Conservation (phyloP, 2,329 filamentous ascomycete genomes). For the Neospermospora avenae region DNA sequence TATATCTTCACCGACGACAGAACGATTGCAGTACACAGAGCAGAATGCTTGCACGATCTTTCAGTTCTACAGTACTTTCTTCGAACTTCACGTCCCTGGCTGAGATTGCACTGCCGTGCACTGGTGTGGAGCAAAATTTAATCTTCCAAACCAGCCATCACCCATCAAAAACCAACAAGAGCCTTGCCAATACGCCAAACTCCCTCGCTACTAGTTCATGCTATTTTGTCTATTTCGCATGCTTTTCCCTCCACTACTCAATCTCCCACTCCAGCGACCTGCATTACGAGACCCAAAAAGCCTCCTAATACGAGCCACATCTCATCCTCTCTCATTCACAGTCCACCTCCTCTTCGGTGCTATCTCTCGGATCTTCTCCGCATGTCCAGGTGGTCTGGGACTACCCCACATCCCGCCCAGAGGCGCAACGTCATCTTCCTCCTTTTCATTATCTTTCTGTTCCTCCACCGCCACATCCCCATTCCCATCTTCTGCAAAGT, state of each 20-base stretch:
- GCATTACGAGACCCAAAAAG: not conserved
- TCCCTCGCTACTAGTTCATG: conserved; percentile 8
- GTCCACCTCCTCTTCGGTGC: conserved; percentile 54
- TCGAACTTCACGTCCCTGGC: too few species aligned
- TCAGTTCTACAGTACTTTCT: too few species aligned
- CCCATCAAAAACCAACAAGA: not conserved
- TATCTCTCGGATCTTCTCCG: conserved; percentile 46
- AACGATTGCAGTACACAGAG: not conserved
- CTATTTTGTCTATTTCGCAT: not conserved
- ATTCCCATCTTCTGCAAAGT: not conserved
- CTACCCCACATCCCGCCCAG: conserved; percentile 42
- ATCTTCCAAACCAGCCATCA: not conserved
- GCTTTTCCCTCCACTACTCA: not conserved
- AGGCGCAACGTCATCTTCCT: conserved; percentile 38
- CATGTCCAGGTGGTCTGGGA: conserved; percentile 44
- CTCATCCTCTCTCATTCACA: conserved; percentile 42
- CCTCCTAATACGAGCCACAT: too few species aligned
- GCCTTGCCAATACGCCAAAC: conserved; percentile 8
- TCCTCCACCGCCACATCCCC: not conserved
- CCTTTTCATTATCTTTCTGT: conserved; percentile 11
- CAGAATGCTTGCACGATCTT: not conserved
- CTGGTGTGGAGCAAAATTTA: not conserved
- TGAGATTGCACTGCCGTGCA: not conserved
- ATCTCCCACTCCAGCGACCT: not conserved
- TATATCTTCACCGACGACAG: not conserved